Evolutionary conservation across 2,329 filamentous ascomycete species (phyloP).

Genomic region (Plectosphaerella cucumerina): DNA sequence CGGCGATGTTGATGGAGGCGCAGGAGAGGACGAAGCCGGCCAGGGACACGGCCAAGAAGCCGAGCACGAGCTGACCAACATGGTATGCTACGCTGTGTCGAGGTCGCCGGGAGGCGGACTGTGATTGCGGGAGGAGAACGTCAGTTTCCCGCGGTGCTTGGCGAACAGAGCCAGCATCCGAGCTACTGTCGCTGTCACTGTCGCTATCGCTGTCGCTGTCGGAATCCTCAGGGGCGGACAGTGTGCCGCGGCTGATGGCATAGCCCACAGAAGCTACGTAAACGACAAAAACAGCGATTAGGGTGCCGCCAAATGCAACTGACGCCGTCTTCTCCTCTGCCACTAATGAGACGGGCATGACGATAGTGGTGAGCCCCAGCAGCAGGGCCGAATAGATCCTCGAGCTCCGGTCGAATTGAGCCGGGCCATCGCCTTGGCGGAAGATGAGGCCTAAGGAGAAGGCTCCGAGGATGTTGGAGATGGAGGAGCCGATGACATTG

Average conservation of each 20-base stretch:
- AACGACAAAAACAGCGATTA: conserved; percentile 35
- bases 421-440: conserved; percentile 17
- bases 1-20: conserved; percentile 35
- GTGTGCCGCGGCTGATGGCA: conserved; percentile 38
- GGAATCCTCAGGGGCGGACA: conserved; percentile 32
- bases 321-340: conserved; percentile 1
- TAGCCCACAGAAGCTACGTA: conserved; percentile 40
- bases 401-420: conserved; percentile 40
- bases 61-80: conserved; percentile 32
- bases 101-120: background rate
- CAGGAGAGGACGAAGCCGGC: conserved; percentile 46
- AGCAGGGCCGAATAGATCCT: conserved; percentile 40
- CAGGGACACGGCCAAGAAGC: conserved; percentile 39
- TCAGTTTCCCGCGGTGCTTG: background rate
- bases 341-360: conserved; percentile 26
- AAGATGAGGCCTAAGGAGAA: conserved; percentile 49
- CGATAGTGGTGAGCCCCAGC: conserved; percentile 35
- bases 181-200: conserved; percentile 19
- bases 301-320: conserved; percentile 22
- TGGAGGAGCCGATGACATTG: conserved; percentile 50
- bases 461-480: conserved; percentile 52
- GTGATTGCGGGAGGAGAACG: background rate
- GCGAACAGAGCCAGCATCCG: conserved; percentile 8
- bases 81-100: conserved; percentile 11
- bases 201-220: conserved; percentile 24